A percentile compares a stretch with the other conserved stretches of the same genome.
phyloP scores from a whole-genome alignment of 331 rosid species.

The Quercus lobata region DNA sequence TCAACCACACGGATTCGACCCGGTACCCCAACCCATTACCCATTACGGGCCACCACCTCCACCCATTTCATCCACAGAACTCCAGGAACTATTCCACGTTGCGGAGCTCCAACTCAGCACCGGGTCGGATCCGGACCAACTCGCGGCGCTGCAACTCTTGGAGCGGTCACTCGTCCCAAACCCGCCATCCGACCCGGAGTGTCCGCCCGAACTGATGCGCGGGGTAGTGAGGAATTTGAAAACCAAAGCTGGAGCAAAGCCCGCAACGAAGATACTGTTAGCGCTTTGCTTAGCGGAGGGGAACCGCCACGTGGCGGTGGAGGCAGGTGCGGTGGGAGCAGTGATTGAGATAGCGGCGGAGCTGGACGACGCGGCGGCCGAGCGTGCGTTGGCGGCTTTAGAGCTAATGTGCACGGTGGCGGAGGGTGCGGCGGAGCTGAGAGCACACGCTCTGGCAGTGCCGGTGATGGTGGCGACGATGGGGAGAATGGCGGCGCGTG shows the following conservation, averaged over 20 bases:
- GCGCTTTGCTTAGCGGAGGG: conserved; percentile 78
- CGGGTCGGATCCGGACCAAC: conserved; percentile 49
- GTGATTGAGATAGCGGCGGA: conserved; percentile 66
- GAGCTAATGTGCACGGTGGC: conserved; percentile 84
- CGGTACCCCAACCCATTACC: not conserved
- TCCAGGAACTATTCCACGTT: conserved; percentile 69
- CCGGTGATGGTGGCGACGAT: conserved; percentile 85
- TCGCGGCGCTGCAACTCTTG: conserved; percentile 62
- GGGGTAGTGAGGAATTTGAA: conserved; percentile 40
- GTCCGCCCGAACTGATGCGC: conserved; percentile 70
- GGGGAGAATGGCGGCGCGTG: conserved; percentile 82
- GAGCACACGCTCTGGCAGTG: conserved; percentile 83
- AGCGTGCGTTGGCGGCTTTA: conserved; percentile 75
- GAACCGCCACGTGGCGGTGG: conserved; percentile 82
- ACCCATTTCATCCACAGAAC: conserved; percentile 32
- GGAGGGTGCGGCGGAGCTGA: conserved; percentile 79
- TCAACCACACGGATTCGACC: conserved; percentile 16
- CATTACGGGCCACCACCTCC: conserved; percentile 9
- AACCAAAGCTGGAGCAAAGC: conserved; percentile 37
- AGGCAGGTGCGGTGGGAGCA: conserved; percentile 65
- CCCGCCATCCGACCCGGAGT: conserved; percentile 73
- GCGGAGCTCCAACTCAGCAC: conserved; percentile 67
- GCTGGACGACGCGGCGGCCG: conserved; percentile 67
- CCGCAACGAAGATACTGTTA: conserved; percentile 60
- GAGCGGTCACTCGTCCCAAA: conserved; percentile 80